Base-by-base conservation (phyloP, 345 rosid species). In the Hypericum perforatum region DNA sequence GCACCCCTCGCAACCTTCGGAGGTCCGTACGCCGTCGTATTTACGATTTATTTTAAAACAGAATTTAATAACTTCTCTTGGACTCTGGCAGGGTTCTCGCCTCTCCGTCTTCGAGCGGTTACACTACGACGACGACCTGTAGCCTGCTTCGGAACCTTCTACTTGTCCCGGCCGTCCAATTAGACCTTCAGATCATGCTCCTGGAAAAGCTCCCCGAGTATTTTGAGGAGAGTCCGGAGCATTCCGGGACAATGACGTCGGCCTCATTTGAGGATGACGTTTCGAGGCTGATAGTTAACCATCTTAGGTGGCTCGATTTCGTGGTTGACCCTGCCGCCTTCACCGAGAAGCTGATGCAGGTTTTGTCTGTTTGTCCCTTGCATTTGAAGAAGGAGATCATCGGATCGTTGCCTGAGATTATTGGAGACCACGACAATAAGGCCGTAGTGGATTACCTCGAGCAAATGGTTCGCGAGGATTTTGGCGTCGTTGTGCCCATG, bases 381-480 rank as follows among this genome's bases (percentile, higher is more conserved):
- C 74, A 78, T 45, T 77, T 82, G 53, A 87, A 82, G 78, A 80
- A 76, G 45, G 96, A 87, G 76, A 82, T 87, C 9, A 78, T 84
- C 45, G 96, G 96, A 46, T 87, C 96, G 0, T 75, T 87, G 69
- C 94, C 96, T 9, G 94, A 87, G 78, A 82, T 86, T 48, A 74
- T 86, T 6, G 88, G 84, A 9, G 91, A 81, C 68, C 82, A 72
- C 14, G 77, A 71, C 59, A 70, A 67, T 55, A 73, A 54, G 37
- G 52, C 57, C 52, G 79, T 86, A 53, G 70, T 86, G 45, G 80
- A 79, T 65, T 82, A 83, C 54, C 76, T 87, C 1, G 87, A 82
- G 58, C 73, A 80, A 53, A 73, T 87, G 87, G 87, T 87, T 41
- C 81, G 62, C 48, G 96, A 87, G 60, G 96, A 87, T 73, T 80